phyloP scores from a whole-genome alignment of 73 alveolate genomes.

The Effrenium voratum region DNA sequence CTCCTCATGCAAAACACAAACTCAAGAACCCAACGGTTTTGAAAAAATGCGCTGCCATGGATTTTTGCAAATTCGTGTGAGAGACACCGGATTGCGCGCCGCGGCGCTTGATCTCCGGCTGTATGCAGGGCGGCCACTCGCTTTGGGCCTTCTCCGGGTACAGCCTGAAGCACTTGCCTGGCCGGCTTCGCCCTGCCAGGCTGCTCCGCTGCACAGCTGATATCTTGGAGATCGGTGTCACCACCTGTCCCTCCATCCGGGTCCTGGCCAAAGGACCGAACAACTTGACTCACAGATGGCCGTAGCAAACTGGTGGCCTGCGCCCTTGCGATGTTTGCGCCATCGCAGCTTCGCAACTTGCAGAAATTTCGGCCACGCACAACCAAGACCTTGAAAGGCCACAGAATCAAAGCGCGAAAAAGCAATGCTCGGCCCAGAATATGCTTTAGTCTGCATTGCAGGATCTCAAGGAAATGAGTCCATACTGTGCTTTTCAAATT shows the following conservation, averaged over 20 bases:
- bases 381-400: too few relatives aligned
- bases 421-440: too few relatives aligned
- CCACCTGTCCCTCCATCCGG: conserved; percentile 99
- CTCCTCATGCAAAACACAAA: conserved; percentile 94
- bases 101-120: conserved; percentile 98
- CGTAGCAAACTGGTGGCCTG: too few relatives aligned
- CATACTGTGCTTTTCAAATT: too few relatives aligned
- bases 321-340: too few relatives aligned
- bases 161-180: conserved; percentile 99
- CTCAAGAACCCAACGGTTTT: neutral
- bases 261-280: conserved; percentile 99
- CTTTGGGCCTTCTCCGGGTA: conserved; percentile 98
- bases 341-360: too few relatives aligned
- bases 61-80: neutral
- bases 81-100: conserved; percentile 67
- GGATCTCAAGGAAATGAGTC: too few relatives aligned
- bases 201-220: conserved; percentile 98
- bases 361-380: too few relatives aligned
- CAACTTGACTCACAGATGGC: too few relatives aligned
- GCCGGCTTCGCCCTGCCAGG: conserved; percentile 99
- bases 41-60: neutral
- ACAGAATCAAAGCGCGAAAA: too few relatives aligned
- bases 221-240: conserved; percentile 97
- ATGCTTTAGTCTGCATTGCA: too few relatives aligned
- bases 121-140: conserved; percentile 97